Evolutionary conservation across 2,329 filamentous ascomycete genomes (phyloP), one percentile per base, ranked within the genome.

Genomic region (Botrytis byssoidea): DNA sequence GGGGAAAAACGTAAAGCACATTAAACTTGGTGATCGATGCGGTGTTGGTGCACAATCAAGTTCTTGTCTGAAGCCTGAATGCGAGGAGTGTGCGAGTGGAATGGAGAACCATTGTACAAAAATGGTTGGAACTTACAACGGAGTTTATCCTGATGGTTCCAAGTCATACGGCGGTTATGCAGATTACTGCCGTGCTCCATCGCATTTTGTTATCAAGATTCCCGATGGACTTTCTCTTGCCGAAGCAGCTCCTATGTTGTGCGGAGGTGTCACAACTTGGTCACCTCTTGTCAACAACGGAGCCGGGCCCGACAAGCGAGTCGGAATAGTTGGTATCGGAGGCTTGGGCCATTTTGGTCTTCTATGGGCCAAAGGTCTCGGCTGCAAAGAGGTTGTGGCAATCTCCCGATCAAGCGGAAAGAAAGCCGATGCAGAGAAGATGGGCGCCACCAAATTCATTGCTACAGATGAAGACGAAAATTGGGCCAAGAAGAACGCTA

Each of bases 291-390:
- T 73, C 7, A 51, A 73, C 37, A 73, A 73, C 29, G 71, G 71
- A n/a, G 9, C 71, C 25, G 71, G 71, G 25, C 65, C 65, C 4
- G 20, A 22, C 7, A 92, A 91, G 80, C 85, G 83, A 12, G 91
- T 94, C 0, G 92, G 89, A 0, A 87, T 94, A 69, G 84, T 93
- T 9, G 92, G 92, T 5, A 85, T 94, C 18, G 92, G 92, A 10
- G 92, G 92, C 0, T 82, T 94, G 1, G 92, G 92, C 0, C 92
- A 95, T 80, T 88, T 93, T 76, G 92, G 87, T 0, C 81, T 94
- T 32, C 84, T 92, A 74, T 93, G 88, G 81, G 89, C 91, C 0
- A 89, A 86, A 77, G 92, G 92, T 0, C 83, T 95, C 2, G 90
- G 90, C 20, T 90, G 90, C 42, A 89, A 93, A 67, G 86, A 86